Evolutionary conservation across 495 filamentous ascomycete species (phyloP).

Genomic region (Penicillium cataractarum): DNA sequence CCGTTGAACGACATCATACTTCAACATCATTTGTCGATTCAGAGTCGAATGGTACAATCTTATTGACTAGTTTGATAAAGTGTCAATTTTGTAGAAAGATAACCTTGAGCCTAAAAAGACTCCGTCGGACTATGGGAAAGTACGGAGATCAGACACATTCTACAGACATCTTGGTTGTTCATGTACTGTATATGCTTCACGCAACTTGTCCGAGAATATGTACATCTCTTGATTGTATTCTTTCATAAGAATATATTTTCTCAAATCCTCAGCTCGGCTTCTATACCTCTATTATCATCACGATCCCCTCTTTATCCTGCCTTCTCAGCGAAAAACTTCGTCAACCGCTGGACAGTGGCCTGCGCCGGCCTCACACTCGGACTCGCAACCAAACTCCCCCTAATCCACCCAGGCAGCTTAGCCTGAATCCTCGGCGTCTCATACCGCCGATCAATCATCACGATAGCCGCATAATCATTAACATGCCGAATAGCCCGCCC

Average conservation of each 20-base stretch:
- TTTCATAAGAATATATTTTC: background rate
- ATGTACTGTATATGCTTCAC: background rate
- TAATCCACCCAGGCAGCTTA: conserved; percentile 92
- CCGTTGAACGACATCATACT: background rate
- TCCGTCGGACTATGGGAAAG: no score
- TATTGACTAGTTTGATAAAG: background rate
- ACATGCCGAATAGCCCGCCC: conserved; percentile 89
- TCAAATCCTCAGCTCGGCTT: no score
- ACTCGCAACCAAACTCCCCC: conserved; percentile 41
- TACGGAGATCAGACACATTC: no score
- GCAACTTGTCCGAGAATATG: background rate
- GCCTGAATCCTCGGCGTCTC: conserved; percentile 63
- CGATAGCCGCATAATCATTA: conserved; percentile 86
- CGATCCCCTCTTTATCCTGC: background rate
- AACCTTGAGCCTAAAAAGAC: background rate
- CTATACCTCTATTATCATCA: background rate
- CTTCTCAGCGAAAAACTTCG: conserved; percentile 40
- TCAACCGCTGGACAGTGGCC: conserved; percentile 34
- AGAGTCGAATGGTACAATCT: background rate
- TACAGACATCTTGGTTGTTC: no score
- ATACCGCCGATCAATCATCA: conserved; percentile 83
- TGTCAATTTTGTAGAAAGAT: no score
- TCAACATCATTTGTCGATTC: background rate
- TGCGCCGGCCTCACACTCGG: conserved; percentile 31
- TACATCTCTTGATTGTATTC: background rate